A percentile compares a stretch with the other conserved stretches of the same genome.
Conservation (phyloP, 371 early-diverging fungal species). For the Sporodiniella umbellata region DNA sequence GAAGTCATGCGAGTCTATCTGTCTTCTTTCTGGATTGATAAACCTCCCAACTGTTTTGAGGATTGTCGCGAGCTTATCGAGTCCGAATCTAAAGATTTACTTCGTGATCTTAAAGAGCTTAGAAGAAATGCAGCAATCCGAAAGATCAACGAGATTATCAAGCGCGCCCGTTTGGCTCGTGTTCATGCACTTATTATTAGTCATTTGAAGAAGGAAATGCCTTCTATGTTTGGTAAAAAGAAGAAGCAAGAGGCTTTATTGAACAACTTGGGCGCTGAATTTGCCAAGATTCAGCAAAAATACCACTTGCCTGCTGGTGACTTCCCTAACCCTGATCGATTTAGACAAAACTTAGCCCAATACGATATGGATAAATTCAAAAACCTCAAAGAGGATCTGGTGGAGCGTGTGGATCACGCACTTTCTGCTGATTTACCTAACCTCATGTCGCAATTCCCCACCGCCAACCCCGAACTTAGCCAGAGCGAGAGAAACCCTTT, state of each 20-base stretch:
- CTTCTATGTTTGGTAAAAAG: slow-evolving; percentile 79
- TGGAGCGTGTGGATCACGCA: slow-evolving; percentile 56
- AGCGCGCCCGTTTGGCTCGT: slow-evolving; percentile 78
- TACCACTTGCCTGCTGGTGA: slow-evolving; percentile 63
- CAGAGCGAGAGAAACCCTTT: slow-evolving; percentile 54
- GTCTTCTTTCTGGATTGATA: slow-evolving; percentile 79
- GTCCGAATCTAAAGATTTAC: slow-evolving; percentile 75
- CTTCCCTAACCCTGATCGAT: slow-evolving; percentile 60
- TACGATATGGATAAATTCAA: slow-evolving; percentile 74
- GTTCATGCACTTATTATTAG: slow-evolving; percentile 84
- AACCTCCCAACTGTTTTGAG: slow-evolving; percentile 68
- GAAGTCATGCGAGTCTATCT: slow-evolving; percentile 88
- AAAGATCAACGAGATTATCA: slow-evolving; percentile 90
- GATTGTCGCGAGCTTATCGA: slow-evolving; percentile 71
- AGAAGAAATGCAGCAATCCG: slow-evolving; percentile 85
- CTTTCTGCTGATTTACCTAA: slow-evolving; percentile 47
- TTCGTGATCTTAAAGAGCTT: slow-evolving; percentile 70
- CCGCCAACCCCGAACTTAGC: slow-evolving; percentile 45
- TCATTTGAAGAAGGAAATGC: slow-evolving; percentile 82
- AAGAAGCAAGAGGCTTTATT: slow-evolving; percentile 67
- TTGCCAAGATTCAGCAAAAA: slow-evolving; percentile 61
- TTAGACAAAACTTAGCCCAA: slow-evolving; percentile 50
- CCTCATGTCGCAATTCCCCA: slow-evolving; percentile 65
- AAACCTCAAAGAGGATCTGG: slow-evolving; percentile 57
- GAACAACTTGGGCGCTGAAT: slow-evolving; percentile 60